A percentile compares a stretch with the other conserved stretches of the same genome.
These are phyloP conservation scores for Serendipita vermifera DNA, from an alignment of 768 basidiomycete species.

Conservation along the genomic window DNA sequence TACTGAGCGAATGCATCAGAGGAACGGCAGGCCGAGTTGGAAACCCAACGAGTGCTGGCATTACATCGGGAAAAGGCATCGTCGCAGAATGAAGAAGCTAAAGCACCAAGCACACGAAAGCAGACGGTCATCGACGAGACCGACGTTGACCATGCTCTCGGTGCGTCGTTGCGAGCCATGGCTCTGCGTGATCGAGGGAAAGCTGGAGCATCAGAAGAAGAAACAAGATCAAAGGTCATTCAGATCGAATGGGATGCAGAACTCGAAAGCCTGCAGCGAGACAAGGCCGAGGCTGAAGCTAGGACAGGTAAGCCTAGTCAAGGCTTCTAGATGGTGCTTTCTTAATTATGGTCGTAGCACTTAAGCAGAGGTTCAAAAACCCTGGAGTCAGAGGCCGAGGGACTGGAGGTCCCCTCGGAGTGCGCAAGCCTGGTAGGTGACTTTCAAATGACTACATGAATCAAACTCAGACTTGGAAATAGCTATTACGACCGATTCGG, in stretches of 20 bases:
- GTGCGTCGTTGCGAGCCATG: background rate
- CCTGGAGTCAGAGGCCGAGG: constrained; percentile 38
- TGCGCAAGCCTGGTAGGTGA: no score
- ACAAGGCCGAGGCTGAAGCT: constrained; percentile 64
- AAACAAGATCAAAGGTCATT: constrained; percentile 31
- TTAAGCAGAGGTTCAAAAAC: background rate
- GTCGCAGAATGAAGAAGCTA: background rate
- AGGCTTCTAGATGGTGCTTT: background rate
- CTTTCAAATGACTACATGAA: background rate
- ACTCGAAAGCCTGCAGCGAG: constrained; percentile 50
- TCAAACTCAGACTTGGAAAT: background rate
- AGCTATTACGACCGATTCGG: constrained; percentile 11
- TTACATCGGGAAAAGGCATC: background rate
- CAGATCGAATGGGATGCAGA: constrained; percentile 55
- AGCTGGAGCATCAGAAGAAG: background rate
- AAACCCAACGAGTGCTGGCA: background rate
- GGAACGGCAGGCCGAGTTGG: no score
- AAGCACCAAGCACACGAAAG: background rate
- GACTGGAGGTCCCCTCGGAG: no score
- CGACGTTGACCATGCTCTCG: constrained; percentile 2
- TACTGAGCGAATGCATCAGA: no score
- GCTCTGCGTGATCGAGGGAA: background rate
- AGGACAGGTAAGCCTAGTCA: constrained; percentile 41
- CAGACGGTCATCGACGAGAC: background rate
- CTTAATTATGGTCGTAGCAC: constrained; percentile 30